Base-by-base conservation (phyloP, 2,329 filamentous ascomycete genomes). In the Penicillium sp. region DNA sequence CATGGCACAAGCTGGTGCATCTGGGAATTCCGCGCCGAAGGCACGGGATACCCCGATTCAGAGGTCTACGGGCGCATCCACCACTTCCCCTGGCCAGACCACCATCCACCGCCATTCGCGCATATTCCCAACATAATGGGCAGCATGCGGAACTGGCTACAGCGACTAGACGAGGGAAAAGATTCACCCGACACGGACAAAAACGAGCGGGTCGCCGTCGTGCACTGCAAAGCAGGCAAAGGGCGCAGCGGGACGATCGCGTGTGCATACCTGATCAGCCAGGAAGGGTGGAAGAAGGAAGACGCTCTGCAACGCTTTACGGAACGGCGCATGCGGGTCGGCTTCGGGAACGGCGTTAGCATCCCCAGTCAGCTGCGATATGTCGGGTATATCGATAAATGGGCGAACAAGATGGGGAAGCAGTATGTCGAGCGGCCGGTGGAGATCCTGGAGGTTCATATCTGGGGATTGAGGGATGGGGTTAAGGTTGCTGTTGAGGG, bases 191-290 rank as follows among this genome's bases (percentile, higher is more conserved):
- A 51, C 13, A 62, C 65, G 4, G 54, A 67, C 13, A 72, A 76
- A 27, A 68, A 72, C 25, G 76, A 78, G 37, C 80, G 91, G 34
- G 90, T 97, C 0, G 88, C 88, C 0, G 92, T 97, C 7, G 91
- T 97, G 8, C 94, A 99, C 73, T 97, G 94, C 79, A 97, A 97
- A 71, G 94, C 94, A 1, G 94, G 94, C 3, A 99, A 99, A 74
- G 94, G 94, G 1, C 82, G 94, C 48, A 96, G 90, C 61, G 94
- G 94, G 4, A 96, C 91, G 0, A 85, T 91, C 65, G 87, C 88
- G 31, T 96, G 90, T 73, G 90, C 88, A 64, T 97, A 96, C 70
- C 78, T 99, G 55, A 94, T 99, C 65, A 86, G 89, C 8, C 90
- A 97, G 69, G 89, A 94, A 67, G 86, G 84, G 4, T 89, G 86